A percentile compares a stretch with the other conserved stretches of the same genome.
phyloP scores from a whole-genome alignment of 2,329 filamentous ascomycete genomes.

The Ophiostoma montium region DNA sequence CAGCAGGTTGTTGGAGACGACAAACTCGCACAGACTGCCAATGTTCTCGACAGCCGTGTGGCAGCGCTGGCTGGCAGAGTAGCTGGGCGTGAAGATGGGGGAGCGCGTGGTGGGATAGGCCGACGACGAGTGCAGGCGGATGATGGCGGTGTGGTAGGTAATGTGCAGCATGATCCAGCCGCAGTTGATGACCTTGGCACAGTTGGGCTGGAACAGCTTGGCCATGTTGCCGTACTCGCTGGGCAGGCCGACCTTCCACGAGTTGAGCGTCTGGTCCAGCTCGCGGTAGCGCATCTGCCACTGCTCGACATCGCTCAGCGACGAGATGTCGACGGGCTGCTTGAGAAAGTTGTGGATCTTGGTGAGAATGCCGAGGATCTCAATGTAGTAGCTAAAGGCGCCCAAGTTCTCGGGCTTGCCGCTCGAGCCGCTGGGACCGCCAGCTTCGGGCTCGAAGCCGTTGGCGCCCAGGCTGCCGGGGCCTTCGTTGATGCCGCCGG shows the following conservation, averaged over 20 bases:
- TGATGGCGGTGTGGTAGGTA: slow-evolving; percentile 79
- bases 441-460: slow-evolving; percentile 8
- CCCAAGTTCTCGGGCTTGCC: slow-evolving; percentile 62
- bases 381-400: slow-evolving; percentile 79
- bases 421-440: not conserved
- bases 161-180: slow-evolving; percentile 86
- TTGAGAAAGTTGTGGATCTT: slow-evolving; percentile 83
- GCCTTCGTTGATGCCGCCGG: slow-evolving; percentile 5
- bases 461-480: slow-evolving; percentile 8
- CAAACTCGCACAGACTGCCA: slow-evolving; percentile 62
- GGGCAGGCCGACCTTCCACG: slow-evolving; percentile 75
- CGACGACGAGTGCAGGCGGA: slow-evolving; percentile 80
- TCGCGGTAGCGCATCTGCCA: slow-evolving; percentile 83
- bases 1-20: slow-evolving; percentile 59
- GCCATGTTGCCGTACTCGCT: slow-evolving; percentile 74
- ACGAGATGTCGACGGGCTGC: slow-evolving; percentile 76
- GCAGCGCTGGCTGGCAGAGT: slow-evolving; percentile 71
- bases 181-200: slow-evolving; percentile 58
- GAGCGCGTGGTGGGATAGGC: slow-evolving; percentile 84
- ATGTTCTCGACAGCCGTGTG: slow-evolving; percentile 74
- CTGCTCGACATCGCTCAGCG: slow-evolving; percentile 68
- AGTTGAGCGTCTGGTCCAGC: slow-evolving; percentile 63
- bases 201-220: slow-evolving; percentile 57
- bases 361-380: slow-evolving; percentile 75
- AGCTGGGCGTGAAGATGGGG: slow-evolving; percentile 78